phyloP scores from a whole-genome alignment of 768 basidiomycete genomes.

The Termitomyces sp. region DNA sequence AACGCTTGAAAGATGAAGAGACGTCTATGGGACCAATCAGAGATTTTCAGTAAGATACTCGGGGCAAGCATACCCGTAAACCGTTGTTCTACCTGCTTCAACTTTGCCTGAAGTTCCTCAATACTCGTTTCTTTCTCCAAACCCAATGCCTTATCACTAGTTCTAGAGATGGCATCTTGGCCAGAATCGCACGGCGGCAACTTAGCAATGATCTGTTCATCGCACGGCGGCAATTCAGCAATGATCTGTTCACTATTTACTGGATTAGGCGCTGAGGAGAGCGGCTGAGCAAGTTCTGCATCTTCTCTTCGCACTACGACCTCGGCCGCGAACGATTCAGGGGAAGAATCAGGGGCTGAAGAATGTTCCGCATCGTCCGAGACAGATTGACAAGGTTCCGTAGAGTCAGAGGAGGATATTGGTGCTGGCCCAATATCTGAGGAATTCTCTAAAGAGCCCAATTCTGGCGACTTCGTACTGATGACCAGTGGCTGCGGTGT shows the following conservation, averaged over 20 bases:
- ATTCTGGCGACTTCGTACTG: neutral
- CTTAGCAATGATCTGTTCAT: neutral
- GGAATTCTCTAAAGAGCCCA: neutral
- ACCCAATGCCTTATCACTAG: neutral
- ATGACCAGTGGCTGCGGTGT: neutral
- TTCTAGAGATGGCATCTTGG: neutral
- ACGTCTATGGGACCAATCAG: constrained; percentile 48
- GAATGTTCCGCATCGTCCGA: neutral
- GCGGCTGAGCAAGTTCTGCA: neutral
- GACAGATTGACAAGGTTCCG: neutral
- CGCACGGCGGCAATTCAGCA: neutral
- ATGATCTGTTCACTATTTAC: neutral
- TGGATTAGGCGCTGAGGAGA: neutral
- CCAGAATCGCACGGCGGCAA: neutral
- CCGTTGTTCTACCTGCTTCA: constrained; percentile 71
- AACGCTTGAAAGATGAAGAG: constrained; percentile 67
- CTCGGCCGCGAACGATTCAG: neutral
- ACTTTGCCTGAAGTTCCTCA: constrained; percentile 56
- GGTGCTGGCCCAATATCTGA: neutral
- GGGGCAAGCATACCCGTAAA: constrained; percentile 51
- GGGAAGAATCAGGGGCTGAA: neutral
- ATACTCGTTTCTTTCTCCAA: constrained; percentile 23
- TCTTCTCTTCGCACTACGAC: neutral
- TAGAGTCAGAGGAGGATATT: neutral
- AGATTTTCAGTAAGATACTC: neutral